A percentile compares a stretch with the other conserved stretches of the same genome.
Conservation (phyloP, 495 filamentous ascomycete species). For the Cenococcum geophilum region DNA sequence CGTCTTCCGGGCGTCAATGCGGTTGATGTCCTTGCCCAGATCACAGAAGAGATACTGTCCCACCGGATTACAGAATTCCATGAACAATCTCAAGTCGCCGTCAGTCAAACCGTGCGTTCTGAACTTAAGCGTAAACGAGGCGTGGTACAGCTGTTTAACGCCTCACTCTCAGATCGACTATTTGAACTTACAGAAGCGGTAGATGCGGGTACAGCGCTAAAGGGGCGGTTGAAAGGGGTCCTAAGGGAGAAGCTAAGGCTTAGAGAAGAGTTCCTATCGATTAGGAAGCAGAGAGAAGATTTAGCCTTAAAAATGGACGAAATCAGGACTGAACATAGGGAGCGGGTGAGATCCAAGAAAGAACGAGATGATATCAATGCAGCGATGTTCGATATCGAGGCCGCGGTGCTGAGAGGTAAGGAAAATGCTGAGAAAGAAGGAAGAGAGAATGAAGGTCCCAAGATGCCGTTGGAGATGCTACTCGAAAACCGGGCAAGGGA, state of each 20-base stretch:
- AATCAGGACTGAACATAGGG: slow-evolving; percentile 55
- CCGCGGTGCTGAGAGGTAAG: slow-evolving; percentile 16
- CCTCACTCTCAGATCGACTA: background rate
- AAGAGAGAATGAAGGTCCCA: slow-evolving; percentile 22
- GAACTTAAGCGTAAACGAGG: slow-evolving; percentile 4
- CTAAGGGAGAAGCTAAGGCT: slow-evolving; percentile 61
- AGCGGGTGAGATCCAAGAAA: slow-evolving; percentile 30
- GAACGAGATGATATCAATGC: slow-evolving; percentile 14
- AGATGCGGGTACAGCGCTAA: slow-evolving; percentile 40
- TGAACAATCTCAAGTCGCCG: background rate
- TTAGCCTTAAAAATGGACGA: slow-evolving; percentile 65
- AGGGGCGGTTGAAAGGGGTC: slow-evolving; percentile 54
- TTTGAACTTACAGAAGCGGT: slow-evolving; percentile 6
- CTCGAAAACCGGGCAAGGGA: slow-evolving; percentile 14
- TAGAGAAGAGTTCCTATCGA: slow-evolving; percentile 56
- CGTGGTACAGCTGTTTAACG: slow-evolving; percentile 12
- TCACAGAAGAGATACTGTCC: slow-evolving; percentile 5
- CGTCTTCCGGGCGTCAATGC: slow-evolving; percentile 4
- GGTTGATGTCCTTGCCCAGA: slow-evolving; percentile 7
- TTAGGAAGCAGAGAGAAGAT: slow-evolving; percentile 59
- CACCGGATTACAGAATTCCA: background rate
- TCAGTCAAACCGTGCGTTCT: background rate
- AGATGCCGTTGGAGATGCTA: slow-evolving; percentile 22
- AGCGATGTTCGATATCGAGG: slow-evolving; percentile 24
- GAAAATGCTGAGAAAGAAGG: slow-evolving; percentile 12